A percentile compares a stretch with the other conserved stretches of the same genome.
Conservation (phyloP, 345 rosid species). For the Camelina neglecta region DNA sequence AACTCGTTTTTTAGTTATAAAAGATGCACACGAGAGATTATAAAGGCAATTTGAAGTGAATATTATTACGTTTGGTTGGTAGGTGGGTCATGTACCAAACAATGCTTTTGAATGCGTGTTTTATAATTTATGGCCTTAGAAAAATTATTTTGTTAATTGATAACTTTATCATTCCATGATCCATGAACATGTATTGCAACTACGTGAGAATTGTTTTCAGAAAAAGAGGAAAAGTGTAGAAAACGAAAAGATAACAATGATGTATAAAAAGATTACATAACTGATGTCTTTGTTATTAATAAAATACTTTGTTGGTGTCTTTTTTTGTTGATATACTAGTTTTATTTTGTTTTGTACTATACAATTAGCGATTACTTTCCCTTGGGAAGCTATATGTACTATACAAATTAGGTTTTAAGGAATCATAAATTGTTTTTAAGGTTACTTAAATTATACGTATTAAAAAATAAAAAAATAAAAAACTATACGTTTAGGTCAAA, state of each 20-base stretch:
- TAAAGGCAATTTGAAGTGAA: background rate
- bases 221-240: slow-evolving; percentile 16
- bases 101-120: slow-evolving; percentile 39
- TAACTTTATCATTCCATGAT: background rate
- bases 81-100: slow-evolving; percentile 41
- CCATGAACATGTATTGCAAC: slow-evolving; percentile 11
- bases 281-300: background rate
- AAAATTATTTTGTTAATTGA: background rate
- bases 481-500: slow-evolving; percentile 22
- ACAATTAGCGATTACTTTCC: too few relatives aligned
- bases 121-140: slow-evolving; percentile 16
- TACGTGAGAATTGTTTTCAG: slow-evolving; percentile 25
- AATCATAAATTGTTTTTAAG: background rate
- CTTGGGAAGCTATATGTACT: background rate
- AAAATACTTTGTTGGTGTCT: background rate
- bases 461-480: background rate
- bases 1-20: slow-evolving; percentile 3
- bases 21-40: slow-evolving; percentile 16
- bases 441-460: slow-evolving; percentile 2
- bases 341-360: too few relatives aligned
- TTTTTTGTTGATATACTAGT: background rate
- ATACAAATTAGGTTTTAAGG: background rate
- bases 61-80: slow-evolving; percentile 8
- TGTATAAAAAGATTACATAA: background rate
- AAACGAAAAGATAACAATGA: background rate